Percentiles rank a stretch among this genome's conserved stretches.
phyloP scores from a whole-genome alignment of 2,329 filamentous ascomycete species.

The Alternaria alternata region DNA sequence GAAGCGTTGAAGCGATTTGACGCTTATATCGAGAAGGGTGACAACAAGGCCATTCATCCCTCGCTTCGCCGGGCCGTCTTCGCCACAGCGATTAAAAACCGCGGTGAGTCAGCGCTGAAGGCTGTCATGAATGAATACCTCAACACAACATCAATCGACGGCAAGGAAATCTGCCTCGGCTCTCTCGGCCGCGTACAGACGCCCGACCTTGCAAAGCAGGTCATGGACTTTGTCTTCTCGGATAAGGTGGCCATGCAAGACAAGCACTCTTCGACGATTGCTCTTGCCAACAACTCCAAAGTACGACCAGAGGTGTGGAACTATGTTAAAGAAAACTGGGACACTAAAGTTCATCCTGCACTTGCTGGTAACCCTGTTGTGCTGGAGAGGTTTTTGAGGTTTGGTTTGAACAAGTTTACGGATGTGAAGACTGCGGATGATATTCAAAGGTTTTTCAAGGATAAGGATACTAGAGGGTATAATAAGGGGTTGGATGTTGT shows the following conservation, averaged over 20 bases:
- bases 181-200: constrained; percentile 79
- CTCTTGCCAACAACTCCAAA: constrained; percentile 75
- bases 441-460: constrained; percentile 83
- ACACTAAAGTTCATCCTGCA: constrained; percentile 69
- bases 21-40: constrained; percentile 72
- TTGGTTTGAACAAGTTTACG: constrained; percentile 80
- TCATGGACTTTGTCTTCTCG: constrained; percentile 79
- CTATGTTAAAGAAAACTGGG: constrained; percentile 86
- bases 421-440: constrained; percentile 74
- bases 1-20: constrained; percentile 83
- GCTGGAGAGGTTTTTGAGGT: constrained; percentile 85
- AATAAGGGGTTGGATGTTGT: constrained; percentile 86
- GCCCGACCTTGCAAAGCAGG: constrained; percentile 70
- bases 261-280: constrained; percentile 80
- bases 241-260: constrained; percentile 86
- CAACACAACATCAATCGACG: constrained; percentile 84
- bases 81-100: constrained; percentile 77
- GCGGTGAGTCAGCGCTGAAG: constrained; percentile 73
- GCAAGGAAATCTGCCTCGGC: constrained; percentile 83
- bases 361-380: constrained; percentile 84
- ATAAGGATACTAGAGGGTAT: constrained; percentile 85
- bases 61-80: constrained; percentile 84
- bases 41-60: constrained; percentile 76
- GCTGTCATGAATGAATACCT: constrained; percentile 86
- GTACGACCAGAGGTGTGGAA: constrained; percentile 82